phyloP scores from a whole-genome alignment of 345 rosid genomes.

The Barbarea vulgaris region DNA sequence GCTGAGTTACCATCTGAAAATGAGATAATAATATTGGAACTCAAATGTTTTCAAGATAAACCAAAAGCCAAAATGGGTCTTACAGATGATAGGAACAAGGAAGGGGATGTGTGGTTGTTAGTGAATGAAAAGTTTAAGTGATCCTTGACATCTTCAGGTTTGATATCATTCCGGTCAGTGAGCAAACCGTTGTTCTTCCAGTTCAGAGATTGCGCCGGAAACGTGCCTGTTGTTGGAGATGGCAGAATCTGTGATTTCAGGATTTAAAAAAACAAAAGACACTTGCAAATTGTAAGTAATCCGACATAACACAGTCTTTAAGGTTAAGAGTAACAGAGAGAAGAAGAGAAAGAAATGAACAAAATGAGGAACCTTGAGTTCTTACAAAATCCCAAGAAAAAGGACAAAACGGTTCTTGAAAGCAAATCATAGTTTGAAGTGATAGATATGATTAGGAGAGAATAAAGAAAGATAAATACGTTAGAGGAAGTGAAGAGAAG shows the following conservation, averaged over 20 bases:
- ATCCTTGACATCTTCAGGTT: conserved; percentile 48
- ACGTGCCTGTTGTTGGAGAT: conserved; percentile 88
- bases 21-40: not conserved
- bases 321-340: not conserved
- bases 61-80: conserved; percentile 4
- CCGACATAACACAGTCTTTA: not conserved
- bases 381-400: conserved; percentile 5
- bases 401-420: not conserved
- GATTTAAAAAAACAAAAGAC: not conserved
- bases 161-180: conserved; percentile 32
- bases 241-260: conserved; percentile 62
- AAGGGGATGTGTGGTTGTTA: conserved; percentile 33
- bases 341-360: conserved; percentile 15
- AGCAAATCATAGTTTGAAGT: not conserved
- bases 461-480: conserved; percentile 40
- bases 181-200: conserved; percentile 45
- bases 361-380: not conserved
- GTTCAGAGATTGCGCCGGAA: conserved; percentile 54
- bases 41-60: conserved; percentile 5
- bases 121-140: conserved; percentile 58
- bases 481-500: conserved; percentile 63
- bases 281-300: not conserved
- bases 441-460: conserved; percentile 8
- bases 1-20: conserved; percentile 20
- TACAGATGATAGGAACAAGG: conserved; percentile 51